Percentiles rank a stretch among this genome's conserved stretches.
These are phyloP conservation scores for Crithidia mellificae DNA, from an alignment of 208 protist species.

Conservation along the genomic window DNA sequence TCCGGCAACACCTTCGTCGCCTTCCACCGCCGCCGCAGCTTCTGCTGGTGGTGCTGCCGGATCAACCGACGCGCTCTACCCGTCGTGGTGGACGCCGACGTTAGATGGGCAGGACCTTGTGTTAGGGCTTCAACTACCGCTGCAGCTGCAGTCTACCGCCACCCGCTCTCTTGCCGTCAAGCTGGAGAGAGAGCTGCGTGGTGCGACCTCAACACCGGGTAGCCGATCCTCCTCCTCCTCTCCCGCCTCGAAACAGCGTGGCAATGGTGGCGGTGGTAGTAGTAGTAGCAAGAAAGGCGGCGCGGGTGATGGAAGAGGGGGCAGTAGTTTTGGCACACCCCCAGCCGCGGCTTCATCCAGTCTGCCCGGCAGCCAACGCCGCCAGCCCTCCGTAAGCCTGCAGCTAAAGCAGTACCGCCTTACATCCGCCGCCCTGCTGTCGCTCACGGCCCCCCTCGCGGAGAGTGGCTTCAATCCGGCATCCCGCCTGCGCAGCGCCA, in stretches of 20 bases:
- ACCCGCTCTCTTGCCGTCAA: not conserved
- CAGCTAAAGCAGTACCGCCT: slow-evolving; percentile 25
- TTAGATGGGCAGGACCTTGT: slow-evolving; percentile 28
- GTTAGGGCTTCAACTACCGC: slow-evolving; percentile 22
- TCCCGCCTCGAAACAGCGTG: too few species aligned
- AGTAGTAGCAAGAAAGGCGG: too few species aligned
- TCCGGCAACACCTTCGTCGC: too few species aligned
- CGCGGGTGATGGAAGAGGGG: not conserved
- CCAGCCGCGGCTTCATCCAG: not conserved
- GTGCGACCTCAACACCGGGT: too few species aligned
- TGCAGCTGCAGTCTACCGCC: slow-evolving; percentile 24
- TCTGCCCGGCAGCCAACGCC: not conserved
- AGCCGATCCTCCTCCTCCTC: not conserved
- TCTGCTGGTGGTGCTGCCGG: slow-evolving; percentile 1
- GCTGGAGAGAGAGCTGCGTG: slow-evolving; percentile 2
- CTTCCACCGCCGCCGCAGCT: too few species aligned
- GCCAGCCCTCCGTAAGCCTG: slow-evolving; percentile 20
- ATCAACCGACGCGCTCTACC: not conserved
- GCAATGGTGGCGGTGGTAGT: too few species aligned
- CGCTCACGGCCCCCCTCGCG: not conserved
- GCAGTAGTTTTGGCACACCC: not conserved
- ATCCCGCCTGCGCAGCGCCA: not conserved
- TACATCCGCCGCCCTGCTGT: not conserved
- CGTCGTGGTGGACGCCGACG: slow-evolving; percentile 25
- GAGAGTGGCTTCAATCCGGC: not conserved